Evolutionary conservation across 768 basidiomycete species (phyloP), one percentile per base, ranked within the genome.

Genomic region (Serendipita sp.): DNA sequence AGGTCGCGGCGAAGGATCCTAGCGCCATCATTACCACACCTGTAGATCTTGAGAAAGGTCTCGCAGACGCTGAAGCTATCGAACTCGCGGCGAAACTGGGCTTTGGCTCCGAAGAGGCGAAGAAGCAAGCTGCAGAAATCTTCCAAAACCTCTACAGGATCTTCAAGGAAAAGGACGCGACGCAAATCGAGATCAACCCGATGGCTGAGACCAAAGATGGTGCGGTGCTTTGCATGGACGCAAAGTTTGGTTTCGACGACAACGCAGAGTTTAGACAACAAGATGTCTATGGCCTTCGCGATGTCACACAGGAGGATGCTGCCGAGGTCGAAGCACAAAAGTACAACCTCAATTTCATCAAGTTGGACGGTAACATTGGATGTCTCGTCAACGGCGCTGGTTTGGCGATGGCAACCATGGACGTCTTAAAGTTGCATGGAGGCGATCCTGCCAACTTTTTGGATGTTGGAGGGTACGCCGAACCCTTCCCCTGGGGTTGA

Each of bases 331-430:
- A 96, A 73, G 96, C 96, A 22, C 93, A 94, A 74, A 89, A 95
- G 73, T 89, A 88, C 65, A 86, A 88, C 71, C 80, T 99, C 70
- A 97, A 94, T 78, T 98, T 97, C 73, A 98, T 98, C 80, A 97
- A 99, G 76, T 85, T 99, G 45, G 96, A 99, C 70, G 96, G 96
- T 31, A 88, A 81, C 74, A 85, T 99, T 64, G 96, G 96, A 30
- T 99, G 96, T 76, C 78, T 99, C 61, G 96, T 99, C 65, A 99
- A 99, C 69, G 96, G 96, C 69, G 96, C 96, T 60, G 96, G 96
- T 70, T 77, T 99, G 65, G 96, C 96, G 60, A 99, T 99, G 96
- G 96, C 96, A 41, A 99, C 96, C 62, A 98, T 99, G 96, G 96
- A 99, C 70, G 95, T 98, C n/a, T 80, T 99, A 63, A 83, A 93